A percentile compares a stretch with the other conserved stretches of the same genome.
Evolutionary conservation across 1,284 basidiomycete genomes (phyloP).

Genomic region (Trametes sp.): DNA sequence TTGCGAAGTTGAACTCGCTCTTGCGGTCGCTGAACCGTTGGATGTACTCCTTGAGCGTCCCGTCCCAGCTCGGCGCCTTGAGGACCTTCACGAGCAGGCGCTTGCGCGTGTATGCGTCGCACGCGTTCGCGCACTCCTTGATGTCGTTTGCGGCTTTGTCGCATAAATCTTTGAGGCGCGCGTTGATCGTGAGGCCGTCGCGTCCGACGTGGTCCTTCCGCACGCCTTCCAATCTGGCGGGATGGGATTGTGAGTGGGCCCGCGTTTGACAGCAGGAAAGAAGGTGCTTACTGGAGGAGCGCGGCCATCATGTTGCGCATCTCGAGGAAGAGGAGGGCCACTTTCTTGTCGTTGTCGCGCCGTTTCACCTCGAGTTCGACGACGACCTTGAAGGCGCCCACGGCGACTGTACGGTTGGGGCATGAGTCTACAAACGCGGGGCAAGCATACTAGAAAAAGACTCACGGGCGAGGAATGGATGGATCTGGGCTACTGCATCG

Average conservation of each 20-base stretch:
- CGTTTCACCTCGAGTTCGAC: constrained; percentile 49
- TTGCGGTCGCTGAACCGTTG: constrained; percentile 43
- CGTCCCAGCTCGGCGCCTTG: constrained; percentile 47
- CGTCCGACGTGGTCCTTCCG: constrained; percentile 19
- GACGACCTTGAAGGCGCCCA: constrained; percentile 52
- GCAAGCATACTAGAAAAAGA: no score
- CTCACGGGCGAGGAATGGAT: constrained; percentile 38
- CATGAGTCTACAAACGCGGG: no score
- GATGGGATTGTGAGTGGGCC: not conserved
- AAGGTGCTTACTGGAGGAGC: constrained; percentile 47
- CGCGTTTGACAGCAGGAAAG: constrained; percentile 18
- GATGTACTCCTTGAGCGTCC: constrained; percentile 41
- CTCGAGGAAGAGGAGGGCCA: constrained; percentile 48
- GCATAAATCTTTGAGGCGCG: constrained; percentile 27
- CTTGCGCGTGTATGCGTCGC: constrained; percentile 42
- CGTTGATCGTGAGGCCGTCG: constrained; percentile 32
- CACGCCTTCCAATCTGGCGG: not conserved
- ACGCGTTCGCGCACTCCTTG: constrained; percentile 39
- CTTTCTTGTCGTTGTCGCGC: constrained; percentile 52
- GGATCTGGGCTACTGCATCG: constrained; percentile 37
- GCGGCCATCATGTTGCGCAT: constrained; percentile 55
- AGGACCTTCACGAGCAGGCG: constrained; percentile 45
- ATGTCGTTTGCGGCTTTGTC: constrained; percentile 38
- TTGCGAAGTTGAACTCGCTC: constrained; percentile 41
- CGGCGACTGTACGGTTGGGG: constrained; percentile 43